A percentile compares a stretch with the other conserved stretches of the same genome.
These are phyloP conservation scores for Microcera coccophila DNA, from an alignment of 2,329 filamentous ascomycete genomes.

Conservation along the genomic window DNA sequence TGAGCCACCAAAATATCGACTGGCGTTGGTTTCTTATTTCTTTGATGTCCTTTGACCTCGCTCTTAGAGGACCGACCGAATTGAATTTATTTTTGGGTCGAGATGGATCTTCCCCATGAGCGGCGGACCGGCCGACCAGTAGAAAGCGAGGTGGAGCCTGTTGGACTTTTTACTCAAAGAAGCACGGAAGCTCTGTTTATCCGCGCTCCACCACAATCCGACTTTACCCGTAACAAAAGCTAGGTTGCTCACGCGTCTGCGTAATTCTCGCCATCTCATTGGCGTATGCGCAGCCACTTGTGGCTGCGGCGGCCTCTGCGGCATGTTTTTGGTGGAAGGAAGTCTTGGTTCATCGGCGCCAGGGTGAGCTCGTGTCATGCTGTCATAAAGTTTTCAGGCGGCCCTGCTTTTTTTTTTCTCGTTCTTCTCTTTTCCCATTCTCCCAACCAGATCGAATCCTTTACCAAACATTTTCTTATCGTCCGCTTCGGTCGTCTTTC, in stretches of 20 bases:
- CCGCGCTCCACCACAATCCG: conserved; percentile 26
- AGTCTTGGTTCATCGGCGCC: background rate
- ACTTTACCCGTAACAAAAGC: conserved; percentile 33
- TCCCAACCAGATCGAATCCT: conserved; percentile 16
- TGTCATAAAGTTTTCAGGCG: conserved; percentile 40
- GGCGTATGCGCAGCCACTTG: conserved; percentile 26
- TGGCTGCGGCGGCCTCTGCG: conserved; percentile 15
- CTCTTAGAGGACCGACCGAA: background rate
- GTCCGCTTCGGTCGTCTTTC: background rate
- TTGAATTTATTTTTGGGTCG: background rate
- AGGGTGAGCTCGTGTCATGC: conserved; percentile 29
- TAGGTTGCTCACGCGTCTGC: conserved; percentile 15
- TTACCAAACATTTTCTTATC: conserved; percentile 7
- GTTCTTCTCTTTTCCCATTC: conserved; percentile 25
- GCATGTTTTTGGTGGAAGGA: too few species aligned
- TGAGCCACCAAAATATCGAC: background rate
- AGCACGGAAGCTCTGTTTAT: conserved; percentile 1
- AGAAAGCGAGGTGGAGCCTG: too few species aligned
- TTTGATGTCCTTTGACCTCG: background rate
- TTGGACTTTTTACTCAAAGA: too few species aligned
- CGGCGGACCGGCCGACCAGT: too few species aligned
- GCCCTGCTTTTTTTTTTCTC: conserved; percentile 18
- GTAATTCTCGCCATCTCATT: conserved; percentile 38
- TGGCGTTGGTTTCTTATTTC: background rate
- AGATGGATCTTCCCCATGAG: too few species aligned